phyloP scores from a whole-genome alignment of 306 rosid genomes.

The Mimosa pudica region DNA sequence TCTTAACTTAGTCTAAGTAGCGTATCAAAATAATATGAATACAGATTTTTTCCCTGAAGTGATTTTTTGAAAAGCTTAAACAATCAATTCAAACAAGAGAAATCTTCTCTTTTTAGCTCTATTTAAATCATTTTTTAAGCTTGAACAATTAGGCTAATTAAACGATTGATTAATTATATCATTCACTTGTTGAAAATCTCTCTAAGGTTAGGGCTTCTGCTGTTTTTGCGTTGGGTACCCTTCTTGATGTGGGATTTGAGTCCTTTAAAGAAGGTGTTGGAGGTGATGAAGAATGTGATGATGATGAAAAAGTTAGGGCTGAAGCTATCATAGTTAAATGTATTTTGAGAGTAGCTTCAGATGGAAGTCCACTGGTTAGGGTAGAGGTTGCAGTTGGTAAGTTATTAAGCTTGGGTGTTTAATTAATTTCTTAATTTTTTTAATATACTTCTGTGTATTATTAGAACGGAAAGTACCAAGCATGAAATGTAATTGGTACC shows the following conservation, averaged over 20 bases:
- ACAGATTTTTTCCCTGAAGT: neutral
- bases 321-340: constrained; percentile 82
- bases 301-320: constrained; percentile 81
- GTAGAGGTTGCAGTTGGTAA: constrained; percentile 97
- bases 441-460: neutral
- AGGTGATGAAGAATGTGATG: constrained; percentile 87
- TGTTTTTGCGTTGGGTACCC: constrained; percentile 88
- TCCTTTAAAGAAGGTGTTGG: constrained; percentile 61
- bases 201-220: constrained; percentile 98
- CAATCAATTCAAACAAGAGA: neutral
- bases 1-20: neutral
- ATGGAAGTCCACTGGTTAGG: constrained; percentile 98
- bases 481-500: neutral
- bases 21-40: neutral
- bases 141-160: neutral
- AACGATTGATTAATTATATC: neutral
- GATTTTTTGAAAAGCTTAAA: neutral
- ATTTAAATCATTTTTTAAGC: neutral
- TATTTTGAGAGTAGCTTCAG: constrained; percentile 81
- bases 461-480: constrained; percentile 4
- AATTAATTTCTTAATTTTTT: neutral
- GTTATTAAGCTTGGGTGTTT: constrained; percentile 40
- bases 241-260: constrained; percentile 82
- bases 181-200: constrained; percentile 27
- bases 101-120: neutral